Base-by-base conservation (phyloP, 805 yeast species). In the Clavispora phyllophila region DNA sequence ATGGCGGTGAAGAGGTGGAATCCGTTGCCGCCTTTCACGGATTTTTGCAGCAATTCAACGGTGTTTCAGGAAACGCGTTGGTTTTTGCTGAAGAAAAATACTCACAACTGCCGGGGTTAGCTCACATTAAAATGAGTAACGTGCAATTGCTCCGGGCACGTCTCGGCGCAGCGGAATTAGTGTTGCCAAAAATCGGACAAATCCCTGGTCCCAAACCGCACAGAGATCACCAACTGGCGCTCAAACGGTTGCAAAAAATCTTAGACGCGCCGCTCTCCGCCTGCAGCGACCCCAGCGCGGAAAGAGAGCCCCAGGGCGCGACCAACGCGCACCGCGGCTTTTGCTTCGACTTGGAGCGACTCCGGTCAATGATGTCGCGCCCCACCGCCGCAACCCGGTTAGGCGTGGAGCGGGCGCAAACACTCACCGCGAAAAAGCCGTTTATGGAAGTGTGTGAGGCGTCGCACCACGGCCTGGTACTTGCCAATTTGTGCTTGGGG, bases 371-470 rank as follows among this genome's bases (percentile, higher is more conserved):
- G 39, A 56, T 68, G n/a, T 43, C 52, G n/a, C 58, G 58, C 31
- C 61, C 66, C 14, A 62, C 74, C 1, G 68, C 81, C 1, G 63
- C 65, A n/a, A 61, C 60, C 15, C 50, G 47, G 3, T 58, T 80
- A 22, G 61, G 70, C 2, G 62, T 63, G 24, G 69, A 72, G 34
- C 62, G 73, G 37, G 65, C 72, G 0, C 54, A 61, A 38, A 39
- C 62, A 14, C 66, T 68, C 23, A 71, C 81, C 0, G 47, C 58
- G 2, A 53, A 54, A 14, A 58, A 58, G 28, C 76, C 78, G 4
- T 80, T 78, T 51, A 60, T 63, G 42, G 77, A 73, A 17, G 75
- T 77, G 15, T 81, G 87, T 49, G 66, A 70, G 39, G 66, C 72
- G 38, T 31, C 44, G 10, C 54, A 56, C 33, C 79, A 77, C 29